Evolutionary conservation across 2,329 filamentous ascomycete species (phyloP).

Genomic region (Trichoderma breve): DNA sequence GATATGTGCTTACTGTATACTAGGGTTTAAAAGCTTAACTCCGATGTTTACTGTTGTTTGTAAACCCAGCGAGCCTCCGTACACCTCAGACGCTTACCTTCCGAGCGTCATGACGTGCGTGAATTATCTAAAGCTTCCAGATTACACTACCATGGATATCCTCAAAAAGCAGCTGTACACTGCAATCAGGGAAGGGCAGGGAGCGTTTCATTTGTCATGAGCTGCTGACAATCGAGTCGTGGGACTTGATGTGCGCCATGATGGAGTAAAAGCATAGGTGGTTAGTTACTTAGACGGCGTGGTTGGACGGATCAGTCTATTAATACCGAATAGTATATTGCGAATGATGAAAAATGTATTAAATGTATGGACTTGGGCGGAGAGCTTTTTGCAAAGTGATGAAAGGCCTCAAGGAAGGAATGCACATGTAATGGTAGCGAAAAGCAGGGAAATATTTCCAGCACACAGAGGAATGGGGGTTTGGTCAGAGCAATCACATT

Average conservation of each 20-base stretch:
- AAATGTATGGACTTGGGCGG: background rate
- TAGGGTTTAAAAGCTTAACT: conserved; percentile 93
- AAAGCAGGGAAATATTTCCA: background rate
- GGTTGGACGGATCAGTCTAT: background rate
- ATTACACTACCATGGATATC: conserved; percentile 78
- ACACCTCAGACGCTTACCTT: conserved; percentile 94
- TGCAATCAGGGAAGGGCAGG: conserved; percentile 93
- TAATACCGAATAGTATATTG: background rate
- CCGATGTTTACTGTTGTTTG: conserved; percentile 99
- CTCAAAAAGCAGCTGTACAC: conserved; percentile 76
- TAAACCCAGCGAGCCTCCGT: conserved; percentile 94
- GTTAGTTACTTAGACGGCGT: background rate
- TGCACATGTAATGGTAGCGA: background rate
- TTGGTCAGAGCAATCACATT: background rate
- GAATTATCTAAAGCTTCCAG: conserved; percentile 96
- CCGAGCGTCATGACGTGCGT: conserved; percentile 99
- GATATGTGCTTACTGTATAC: conserved; percentile 32
- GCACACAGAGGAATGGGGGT: background rate
- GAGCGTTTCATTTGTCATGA: conserved; percentile 86
- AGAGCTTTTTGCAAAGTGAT: background rate
- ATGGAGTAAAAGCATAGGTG: background rate
- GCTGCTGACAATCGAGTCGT: background rate
- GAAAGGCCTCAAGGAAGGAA: background rate
- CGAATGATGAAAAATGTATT: background rate
- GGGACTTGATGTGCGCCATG: background rate